These are phyloP conservation scores for Solanum habrochaites DNA, from an alignment of 257 asterid species.

Conservation along the genomic window DNA sequence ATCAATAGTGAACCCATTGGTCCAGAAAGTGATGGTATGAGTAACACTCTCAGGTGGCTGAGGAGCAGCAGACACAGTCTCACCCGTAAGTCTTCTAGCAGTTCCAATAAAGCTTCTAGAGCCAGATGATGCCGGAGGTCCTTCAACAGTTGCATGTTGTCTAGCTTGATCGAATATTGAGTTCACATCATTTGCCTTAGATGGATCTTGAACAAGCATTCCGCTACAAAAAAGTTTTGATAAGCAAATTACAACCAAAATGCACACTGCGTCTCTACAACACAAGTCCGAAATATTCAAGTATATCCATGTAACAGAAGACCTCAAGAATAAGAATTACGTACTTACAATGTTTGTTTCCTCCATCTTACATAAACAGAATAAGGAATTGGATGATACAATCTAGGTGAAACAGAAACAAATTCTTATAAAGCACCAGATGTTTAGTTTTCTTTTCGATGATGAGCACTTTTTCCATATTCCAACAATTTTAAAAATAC, in stretches of 20 bases:
- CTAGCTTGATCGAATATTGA: slow-evolving; percentile 67
- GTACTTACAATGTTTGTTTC: not conserved
- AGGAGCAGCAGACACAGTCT: slow-evolving; percentile 32
- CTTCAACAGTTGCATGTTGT: slow-evolving; percentile 45
- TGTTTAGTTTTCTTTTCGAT: not conserved
- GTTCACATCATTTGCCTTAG: slow-evolving; percentile 41
- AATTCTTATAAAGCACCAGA: not conserved
- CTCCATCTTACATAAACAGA: not conserved
- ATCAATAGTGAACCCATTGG: slow-evolving; percentile 73
- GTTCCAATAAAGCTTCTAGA: slow-evolving; percentile 70
- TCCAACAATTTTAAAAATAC: not conserved
- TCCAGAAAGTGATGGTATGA: slow-evolving; percentile 57
- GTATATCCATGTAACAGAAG: not conserved
- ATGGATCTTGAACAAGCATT: slow-evolving; percentile 78
- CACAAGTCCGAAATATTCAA: not conserved
- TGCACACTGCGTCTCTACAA: not conserved
- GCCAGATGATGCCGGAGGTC: slow-evolving; percentile 53
- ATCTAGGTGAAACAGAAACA: not conserved
- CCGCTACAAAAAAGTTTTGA: slow-evolving; percentile 37
- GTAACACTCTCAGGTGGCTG: slow-evolving; percentile 41
- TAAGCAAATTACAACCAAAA: not conserved
- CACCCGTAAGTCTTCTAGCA: slow-evolving; percentile 67
- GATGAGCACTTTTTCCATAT: not conserved
- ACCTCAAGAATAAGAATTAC: not conserved
- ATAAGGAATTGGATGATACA: not conserved